Conservation (phyloP, 192 early-diverging fungal genomes). For the Lunasporangiospora selenospora region DNA sequence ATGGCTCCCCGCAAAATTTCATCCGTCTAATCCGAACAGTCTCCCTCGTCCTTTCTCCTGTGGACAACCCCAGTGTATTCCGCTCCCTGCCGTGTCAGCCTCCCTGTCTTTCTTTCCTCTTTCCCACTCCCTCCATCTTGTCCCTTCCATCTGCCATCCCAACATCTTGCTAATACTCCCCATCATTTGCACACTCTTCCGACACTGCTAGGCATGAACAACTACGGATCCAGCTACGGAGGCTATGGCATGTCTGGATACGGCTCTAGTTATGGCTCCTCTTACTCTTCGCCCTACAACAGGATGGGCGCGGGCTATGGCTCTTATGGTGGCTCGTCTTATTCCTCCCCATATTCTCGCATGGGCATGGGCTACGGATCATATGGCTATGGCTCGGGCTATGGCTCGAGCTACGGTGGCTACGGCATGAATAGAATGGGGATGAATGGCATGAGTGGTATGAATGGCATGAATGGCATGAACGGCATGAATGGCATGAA, state of each 20-base stretch:
- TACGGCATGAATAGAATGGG: constrained; percentile 51
- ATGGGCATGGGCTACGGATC: constrained; percentile 40
- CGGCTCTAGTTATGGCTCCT: constrained; percentile 54
- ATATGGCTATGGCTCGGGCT: constrained; percentile 54
- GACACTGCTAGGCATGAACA: constrained; percentile 28
- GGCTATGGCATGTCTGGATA: constrained; percentile 54
- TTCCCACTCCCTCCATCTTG: neutral
- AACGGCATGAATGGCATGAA: constrained; percentile 47
- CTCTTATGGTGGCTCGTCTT: constrained; percentile 41
- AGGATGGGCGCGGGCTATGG: constrained; percentile 43
- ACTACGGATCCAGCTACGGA: constrained; percentile 41
- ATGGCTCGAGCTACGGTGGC: constrained; percentile 52
- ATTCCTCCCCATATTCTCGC: constrained; percentile 44
- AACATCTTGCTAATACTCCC: no score
- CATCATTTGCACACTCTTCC: neutral
- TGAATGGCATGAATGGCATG: constrained; percentile 17
- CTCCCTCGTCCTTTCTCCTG: neutral
- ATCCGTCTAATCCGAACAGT: neutral
- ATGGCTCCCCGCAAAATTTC: constrained; percentile 1
- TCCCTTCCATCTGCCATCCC: neutral
- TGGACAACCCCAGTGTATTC: no score
- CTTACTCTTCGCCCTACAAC: constrained; percentile 50
- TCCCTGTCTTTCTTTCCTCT: constrained; percentile 1
- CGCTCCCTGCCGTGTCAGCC: no score
- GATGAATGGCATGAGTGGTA: constrained; percentile 43